A percentile compares a stretch with the other conserved stretches of the same genome.
Evolutionary conservation across 2,329 filamentous ascomycete species (phyloP).

Genomic region (Geosmithia putterillii): DNA sequence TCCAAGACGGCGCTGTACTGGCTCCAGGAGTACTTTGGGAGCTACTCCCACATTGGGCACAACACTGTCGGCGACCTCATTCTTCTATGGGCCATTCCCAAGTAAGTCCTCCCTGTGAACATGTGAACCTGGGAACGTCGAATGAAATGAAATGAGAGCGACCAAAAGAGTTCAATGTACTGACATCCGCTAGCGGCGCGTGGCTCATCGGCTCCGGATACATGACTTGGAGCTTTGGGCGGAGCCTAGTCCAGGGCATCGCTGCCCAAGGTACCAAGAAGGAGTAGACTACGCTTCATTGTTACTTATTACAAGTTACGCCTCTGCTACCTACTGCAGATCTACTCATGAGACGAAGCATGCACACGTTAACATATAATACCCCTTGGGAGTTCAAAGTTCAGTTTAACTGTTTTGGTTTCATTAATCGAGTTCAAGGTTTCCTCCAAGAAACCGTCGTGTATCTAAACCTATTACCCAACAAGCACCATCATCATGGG

Average conservation of each 20-base stretch:
- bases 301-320: too few relatives aligned
- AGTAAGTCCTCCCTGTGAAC: conserved; percentile 27
- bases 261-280: conserved; percentile 16
- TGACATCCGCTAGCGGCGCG: conserved; percentile 27
- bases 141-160: too few relatives aligned
- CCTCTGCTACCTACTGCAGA: too few relatives aligned
- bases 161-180: too few relatives aligned
- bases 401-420: background rate
- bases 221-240: conserved; percentile 36
- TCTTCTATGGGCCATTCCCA: conserved; percentile 44
- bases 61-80: conserved; percentile 32
- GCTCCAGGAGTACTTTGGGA: conserved; percentile 43
- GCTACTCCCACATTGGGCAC: conserved; percentile 45
- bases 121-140: too few relatives aligned
- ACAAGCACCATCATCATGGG: background rate
- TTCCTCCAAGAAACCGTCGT: background rate
- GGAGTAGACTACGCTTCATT: background rate
- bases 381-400: too few relatives aligned
- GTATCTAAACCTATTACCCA: background rate
- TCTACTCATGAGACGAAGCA: too few relatives aligned
- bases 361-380: too few relatives aligned
- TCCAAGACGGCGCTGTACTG: conserved; percentile 52
- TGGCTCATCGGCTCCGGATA: conserved; percentile 42
- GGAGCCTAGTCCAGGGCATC: conserved; percentile 35
- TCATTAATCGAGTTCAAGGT: background rate